Conservation (phyloP, 2,329 filamentous ascomycete species). For the Lachnellula occidentalis region DNA sequence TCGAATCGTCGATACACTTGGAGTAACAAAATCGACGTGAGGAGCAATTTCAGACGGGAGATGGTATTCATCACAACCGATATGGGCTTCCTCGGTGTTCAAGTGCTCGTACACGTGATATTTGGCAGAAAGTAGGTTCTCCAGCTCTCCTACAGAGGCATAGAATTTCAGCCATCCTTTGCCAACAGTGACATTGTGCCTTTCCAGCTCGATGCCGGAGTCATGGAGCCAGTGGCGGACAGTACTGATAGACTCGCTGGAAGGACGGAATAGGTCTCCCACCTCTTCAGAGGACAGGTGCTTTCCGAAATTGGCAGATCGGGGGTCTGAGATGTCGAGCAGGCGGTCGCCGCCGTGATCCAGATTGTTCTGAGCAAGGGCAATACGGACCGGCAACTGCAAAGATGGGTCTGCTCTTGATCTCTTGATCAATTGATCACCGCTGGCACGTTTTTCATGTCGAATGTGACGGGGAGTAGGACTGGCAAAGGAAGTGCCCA, state of each 20-base stretch:
- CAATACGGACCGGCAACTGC: slow-evolving; percentile 12
- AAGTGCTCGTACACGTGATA: slow-evolving; percentile 41
- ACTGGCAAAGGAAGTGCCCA: slow-evolving; percentile 5
- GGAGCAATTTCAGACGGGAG: slow-evolving; percentile 40
- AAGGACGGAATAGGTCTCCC: slow-evolving; percentile 17
- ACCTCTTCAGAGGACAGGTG: slow-evolving; percentile 27
- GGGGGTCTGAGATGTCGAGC: slow-evolving; percentile 31
- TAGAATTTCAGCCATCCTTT: slow-evolving; percentile 32
- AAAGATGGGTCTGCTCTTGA: neutral
- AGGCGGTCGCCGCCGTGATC: slow-evolving; percentile 25
- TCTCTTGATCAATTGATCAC: neutral
- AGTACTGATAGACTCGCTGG: slow-evolving; percentile 2
- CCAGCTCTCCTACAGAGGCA: slow-evolving; percentile 26
- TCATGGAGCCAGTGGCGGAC: slow-evolving; percentile 10
- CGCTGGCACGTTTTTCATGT: slow-evolving; percentile 8
- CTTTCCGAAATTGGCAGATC: slow-evolving; percentile 30
- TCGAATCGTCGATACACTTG: slow-evolving; percentile 22
- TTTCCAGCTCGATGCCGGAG: slow-evolving; percentile 11
- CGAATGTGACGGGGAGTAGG: slow-evolving; percentile 6
- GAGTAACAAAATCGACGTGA: slow-evolving; percentile 51
- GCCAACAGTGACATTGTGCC: slow-evolving; percentile 19
- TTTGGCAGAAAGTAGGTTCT: slow-evolving; percentile 30
- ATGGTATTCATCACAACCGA: slow-evolving; percentile 36
- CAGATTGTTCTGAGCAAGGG: slow-evolving; percentile 21
- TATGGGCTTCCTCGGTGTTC: slow-evolving; percentile 32